Evolutionary conservation across 2,329 filamentous ascomycete genomes (phyloP).

Genomic region (Paracoccidioides brasiliensis): DNA sequence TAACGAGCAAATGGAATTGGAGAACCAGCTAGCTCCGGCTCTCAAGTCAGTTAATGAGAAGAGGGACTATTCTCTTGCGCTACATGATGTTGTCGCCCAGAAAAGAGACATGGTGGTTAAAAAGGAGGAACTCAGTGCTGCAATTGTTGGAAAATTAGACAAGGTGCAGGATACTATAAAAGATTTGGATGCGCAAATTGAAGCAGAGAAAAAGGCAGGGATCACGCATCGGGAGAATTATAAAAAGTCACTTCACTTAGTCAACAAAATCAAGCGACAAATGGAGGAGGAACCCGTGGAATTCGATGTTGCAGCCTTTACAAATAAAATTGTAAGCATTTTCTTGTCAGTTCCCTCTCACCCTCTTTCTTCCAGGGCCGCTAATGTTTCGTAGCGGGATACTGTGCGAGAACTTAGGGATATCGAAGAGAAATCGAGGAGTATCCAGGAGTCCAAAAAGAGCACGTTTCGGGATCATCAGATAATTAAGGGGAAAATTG

Average conservation of each 20-base stretch:
- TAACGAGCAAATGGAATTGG: conserved; percentile 45
- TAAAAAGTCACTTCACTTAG: conserved; percentile 39
- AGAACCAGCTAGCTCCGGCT: conserved; percentile 52
- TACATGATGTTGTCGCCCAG: conserved; percentile 43
- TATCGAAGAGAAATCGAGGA: conserved; percentile 27
- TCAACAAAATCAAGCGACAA: conserved; percentile 51
- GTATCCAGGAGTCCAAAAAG: conserved; percentile 26
- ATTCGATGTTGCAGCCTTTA: conserved; percentile 59
- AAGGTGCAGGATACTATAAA: conserved; percentile 26
- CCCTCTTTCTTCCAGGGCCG: conserved; percentile 12
- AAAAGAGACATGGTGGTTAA: conserved; percentile 43
- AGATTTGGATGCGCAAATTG: conserved; percentile 28
- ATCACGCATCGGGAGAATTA: conserved; percentile 41
- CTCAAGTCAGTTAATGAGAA: conserved; percentile 58
- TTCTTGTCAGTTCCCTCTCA: not conserved
- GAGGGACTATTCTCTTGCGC: conserved; percentile 45
- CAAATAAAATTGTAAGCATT: conserved; percentile 53
- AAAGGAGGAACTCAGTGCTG: conserved; percentile 38
- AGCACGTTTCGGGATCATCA: conserved; percentile 21
- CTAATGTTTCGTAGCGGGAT: conserved; percentile 38
- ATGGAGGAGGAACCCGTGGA: conserved; percentile 49
- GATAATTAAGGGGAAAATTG: conserved; percentile 25
- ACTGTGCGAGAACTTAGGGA: conserved; percentile 34
- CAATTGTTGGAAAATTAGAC: conserved; percentile 30
- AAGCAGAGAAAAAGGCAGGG: conserved; percentile 40